Conservation (phyloP, 176 grass and related monocot species). For the Ananas comosus region DNA sequence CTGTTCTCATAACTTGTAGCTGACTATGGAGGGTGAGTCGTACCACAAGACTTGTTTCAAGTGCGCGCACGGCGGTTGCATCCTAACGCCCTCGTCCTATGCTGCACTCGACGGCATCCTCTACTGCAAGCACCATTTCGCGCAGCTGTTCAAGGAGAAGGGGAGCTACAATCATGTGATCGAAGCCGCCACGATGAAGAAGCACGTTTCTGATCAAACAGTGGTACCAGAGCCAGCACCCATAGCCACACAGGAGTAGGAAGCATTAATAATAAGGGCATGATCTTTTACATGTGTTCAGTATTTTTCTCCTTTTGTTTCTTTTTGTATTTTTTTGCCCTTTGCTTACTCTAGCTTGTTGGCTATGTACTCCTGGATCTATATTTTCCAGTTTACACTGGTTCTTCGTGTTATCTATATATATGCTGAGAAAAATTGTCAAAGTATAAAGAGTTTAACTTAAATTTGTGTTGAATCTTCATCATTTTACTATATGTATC, state of each 20-base stretch:
- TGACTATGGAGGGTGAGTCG: constrained; percentile 65
- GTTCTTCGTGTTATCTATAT: too few species aligned
- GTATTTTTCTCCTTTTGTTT: neutral
- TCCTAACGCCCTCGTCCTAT: constrained; percentile 68
- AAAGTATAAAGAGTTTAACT: too few species aligned
- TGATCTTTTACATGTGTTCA: neutral
- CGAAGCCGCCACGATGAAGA: constrained; percentile 51
- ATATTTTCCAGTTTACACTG: too few species aligned
- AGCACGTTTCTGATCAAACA: constrained; percentile 20
- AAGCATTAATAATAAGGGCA: neutral
- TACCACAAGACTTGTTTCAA: constrained; percentile 95
- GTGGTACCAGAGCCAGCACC: constrained; percentile 4
- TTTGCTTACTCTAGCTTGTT: neutral
- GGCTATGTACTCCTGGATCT: too few species aligned
- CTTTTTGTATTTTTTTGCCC: neutral
- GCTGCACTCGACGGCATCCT: constrained; percentile 74
- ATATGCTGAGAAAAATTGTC: too few species aligned
- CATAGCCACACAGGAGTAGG: neutral
- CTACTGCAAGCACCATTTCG: constrained; percentile 94
- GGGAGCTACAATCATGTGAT: constrained; percentile 89
- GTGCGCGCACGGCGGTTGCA: constrained; percentile 83
- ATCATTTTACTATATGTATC: too few species aligned
- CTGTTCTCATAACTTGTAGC: constrained; percentile 19
- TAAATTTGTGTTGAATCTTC: too few species aligned
- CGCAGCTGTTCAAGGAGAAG: constrained; percentile 95